Evolutionary conservation across 768 basidiomycete species (phyloP).

Genomic region (Amanita molliuscula): DNA sequence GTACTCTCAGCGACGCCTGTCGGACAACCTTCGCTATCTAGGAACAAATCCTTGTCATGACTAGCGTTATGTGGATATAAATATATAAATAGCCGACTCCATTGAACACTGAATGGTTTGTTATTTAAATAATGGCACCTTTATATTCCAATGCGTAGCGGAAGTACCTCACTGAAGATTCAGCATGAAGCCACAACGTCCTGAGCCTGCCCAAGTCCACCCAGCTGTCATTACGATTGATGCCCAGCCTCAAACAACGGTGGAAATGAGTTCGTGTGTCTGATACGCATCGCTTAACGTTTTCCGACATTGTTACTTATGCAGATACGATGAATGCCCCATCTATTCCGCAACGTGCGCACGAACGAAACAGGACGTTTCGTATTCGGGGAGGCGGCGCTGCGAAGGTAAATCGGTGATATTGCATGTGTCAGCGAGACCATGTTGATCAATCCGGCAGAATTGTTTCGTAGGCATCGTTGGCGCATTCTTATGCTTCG

Average conservation of each 20-base stretch:
- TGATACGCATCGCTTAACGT: background rate
- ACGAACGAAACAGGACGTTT: background rate
- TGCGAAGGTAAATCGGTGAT: conserved; percentile 1
- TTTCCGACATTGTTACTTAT: background rate
- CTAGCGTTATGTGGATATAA: background rate
- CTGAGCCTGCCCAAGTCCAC: background rate
- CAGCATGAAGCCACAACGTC: background rate
- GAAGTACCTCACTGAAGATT: background rate
- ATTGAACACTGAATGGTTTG: background rate
- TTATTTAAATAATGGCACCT: background rate
- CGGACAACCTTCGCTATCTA: background rate
- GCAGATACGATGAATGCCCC: background rate
- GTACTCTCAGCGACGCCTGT: background rate
- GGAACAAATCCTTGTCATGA: background rate
- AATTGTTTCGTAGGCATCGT: background rate
- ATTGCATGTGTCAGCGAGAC: background rate
- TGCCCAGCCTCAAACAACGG: background rate
- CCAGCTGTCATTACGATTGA: background rate
- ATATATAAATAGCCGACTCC: background rate
- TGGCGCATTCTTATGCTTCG: conserved; percentile 2
- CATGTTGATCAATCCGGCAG: background rate
- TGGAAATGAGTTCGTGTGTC: conserved; percentile 4
- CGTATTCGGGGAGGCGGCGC: conserved; percentile 5
- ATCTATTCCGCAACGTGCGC: background rate
- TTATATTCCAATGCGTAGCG: background rate